Base-by-base conservation (phyloP, 208 protist genomes). In the Naegleria gruberi region DNA sequence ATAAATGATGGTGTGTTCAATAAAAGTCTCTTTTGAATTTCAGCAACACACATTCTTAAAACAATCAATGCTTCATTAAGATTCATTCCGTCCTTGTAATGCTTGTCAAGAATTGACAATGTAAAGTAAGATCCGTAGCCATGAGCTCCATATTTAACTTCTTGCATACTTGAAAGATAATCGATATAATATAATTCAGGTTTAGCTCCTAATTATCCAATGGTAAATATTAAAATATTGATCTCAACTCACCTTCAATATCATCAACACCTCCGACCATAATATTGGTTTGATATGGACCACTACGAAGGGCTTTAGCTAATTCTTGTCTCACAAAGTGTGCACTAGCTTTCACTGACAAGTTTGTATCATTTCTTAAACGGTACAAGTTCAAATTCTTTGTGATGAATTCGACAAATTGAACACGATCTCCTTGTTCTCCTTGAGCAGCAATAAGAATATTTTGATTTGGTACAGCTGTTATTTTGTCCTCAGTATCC, bases 351-450 rank as follows among this genome's bases (percentile, higher is more conserved):
- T 94, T 89, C 57, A 95, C 97, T 89, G 92, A 96, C 81, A 96
- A 93, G 43, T 93, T 89, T 73, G 93, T 93, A 23, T 96, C 96
- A 90, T 97, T 96, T 30, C 95, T 95, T 89, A 97, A 92, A 51
- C 92, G 93, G 2, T 97, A 96, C 37, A 97, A 93, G 3, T 94
- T 92, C 89, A 98, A 91, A 91, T 97, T 97, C 91, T 94, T 94
- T 91, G 97, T 96, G 89, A 98, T 96, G 92, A 97, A 97, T 90
- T 97, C 96, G n/a, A 94, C 94, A 91, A 98, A 98, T 92, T 98
- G 95, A 82, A 95, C 95, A 30, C 96, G 93, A 46, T 97, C 96
- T 4, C 96, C 97, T 90, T 96, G 97, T 87, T 96, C 95, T 47
- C 96, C 96, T 45, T 94, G 93, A 91, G 95, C 96, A 8, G 95